phyloP scores from a whole-genome alignment of 352 stramenopile genomes.

The Phytophthora constricta region DNA sequence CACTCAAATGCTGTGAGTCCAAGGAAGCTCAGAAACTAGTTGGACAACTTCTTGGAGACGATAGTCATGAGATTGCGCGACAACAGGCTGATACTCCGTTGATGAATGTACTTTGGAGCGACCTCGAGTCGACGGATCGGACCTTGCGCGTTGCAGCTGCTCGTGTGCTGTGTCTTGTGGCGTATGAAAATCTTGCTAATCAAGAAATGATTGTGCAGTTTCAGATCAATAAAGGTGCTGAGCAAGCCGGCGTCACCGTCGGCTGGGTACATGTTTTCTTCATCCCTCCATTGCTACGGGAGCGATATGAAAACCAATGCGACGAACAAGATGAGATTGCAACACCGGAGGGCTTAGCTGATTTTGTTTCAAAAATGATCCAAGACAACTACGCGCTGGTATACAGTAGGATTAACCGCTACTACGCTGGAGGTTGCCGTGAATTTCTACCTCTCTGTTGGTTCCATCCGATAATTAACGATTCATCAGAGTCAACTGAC shows the following conservation, averaged over 20 bases:
- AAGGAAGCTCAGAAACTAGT: slow-evolving; percentile 53
- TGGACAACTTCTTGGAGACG: slow-evolving; percentile 46
- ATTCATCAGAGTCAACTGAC: slow-evolving; percentile 15
- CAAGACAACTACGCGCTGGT: slow-evolving; percentile 46
- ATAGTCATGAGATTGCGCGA: slow-evolving; percentile 3
- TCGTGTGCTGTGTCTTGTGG: slow-evolving; percentile 55
- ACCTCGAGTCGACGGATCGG: slow-evolving; percentile 47
- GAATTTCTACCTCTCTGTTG: slow-evolving; percentile 62
- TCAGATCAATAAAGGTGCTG: slow-evolving; percentile 11
- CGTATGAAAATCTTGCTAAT: slow-evolving; percentile 54
- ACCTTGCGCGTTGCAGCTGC: slow-evolving; percentile 52
- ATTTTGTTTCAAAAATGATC: slow-evolving; percentile 44
- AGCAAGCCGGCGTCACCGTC: slow-evolving; percentile 43
- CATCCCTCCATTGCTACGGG: slow-evolving; percentile 38
- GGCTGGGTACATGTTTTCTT: slow-evolving; percentile 69
- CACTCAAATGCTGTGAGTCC: slow-evolving; percentile 37
- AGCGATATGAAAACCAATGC: slow-evolving; percentile 29
- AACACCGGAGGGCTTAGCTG: slow-evolving; percentile 13
- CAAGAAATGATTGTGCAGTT: slow-evolving; percentile 31
- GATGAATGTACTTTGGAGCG: slow-evolving; percentile 33
- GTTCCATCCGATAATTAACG: slow-evolving; percentile 23
- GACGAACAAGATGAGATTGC: slow-evolving; percentile 17
- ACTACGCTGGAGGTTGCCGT: slow-evolving; percentile 53
- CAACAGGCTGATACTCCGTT: background rate
- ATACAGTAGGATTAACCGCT: slow-evolving; percentile 49